Evolutionary conservation across 176 grass and related monocot genomes (phyloP), one percentile per base, ranked within the genome.

Genomic region (Calamus simplicifolius): DNA sequence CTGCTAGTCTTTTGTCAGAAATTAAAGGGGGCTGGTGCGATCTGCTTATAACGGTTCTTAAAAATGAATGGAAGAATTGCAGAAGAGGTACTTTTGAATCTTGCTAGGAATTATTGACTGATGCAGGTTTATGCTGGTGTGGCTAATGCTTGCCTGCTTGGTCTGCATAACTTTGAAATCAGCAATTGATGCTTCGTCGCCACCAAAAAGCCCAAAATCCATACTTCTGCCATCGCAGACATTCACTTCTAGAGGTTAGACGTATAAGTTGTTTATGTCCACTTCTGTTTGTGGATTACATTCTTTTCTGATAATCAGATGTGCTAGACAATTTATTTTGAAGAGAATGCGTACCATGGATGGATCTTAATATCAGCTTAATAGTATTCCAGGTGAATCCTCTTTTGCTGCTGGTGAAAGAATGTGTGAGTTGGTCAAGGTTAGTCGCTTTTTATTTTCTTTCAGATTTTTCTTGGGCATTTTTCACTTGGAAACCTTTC

Each of bases 101-200:
- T 43, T 43, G 35, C 35, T 43, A 10, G 10, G 35, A 12, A 43
- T 43, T 43, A 43, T 43, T 43, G 35, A 43, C 35, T 2, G 35
- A 43, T 43, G 35, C 8, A 43, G 8, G 8, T 10, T 43, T 43
- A 43, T 3, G 35, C 12, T 43, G 35, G 76, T 43, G 55, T 76
- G 27, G 3, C 58, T 85, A 29, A 67, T 80, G 30, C 26, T 61
- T 48, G 62, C 61, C 27, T 80, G 30, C 26, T 61, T 48, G 62
- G 64, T 31, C 58, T 76, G 7, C 35, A 43, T 73, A 68, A 62
- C 69, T 78, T 68, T 75, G 31, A 56, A 58, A 50, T 67, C 75
- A 98, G 94, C 88, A 80, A 84, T 98, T 76, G 94, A 98, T 63
- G 76, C 85, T 61, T 80, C 88, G 38, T 93, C 88, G 71, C 94